phyloP scores from a whole-genome alignment of 2,329 filamentous ascomycete genomes.

The Talaromyces marneffei region DNA sequence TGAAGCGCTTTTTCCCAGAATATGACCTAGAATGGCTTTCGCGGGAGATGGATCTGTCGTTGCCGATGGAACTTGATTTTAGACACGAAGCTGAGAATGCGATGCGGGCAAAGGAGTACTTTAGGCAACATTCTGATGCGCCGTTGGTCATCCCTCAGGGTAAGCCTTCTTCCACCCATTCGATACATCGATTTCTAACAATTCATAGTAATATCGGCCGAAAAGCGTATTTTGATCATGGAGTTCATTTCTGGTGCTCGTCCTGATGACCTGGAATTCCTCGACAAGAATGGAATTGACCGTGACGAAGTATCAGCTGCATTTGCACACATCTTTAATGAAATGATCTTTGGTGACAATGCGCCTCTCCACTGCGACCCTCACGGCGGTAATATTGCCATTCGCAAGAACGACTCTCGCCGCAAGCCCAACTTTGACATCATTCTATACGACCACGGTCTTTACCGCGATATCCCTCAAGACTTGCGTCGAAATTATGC shows the following conservation, averaged over 20 bases:
- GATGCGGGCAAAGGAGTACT: constrained; percentile 70
- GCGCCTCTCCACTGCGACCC: constrained; percentile 95
- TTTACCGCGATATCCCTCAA: constrained; percentile 87
- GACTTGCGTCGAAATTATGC: constrained; percentile 78
- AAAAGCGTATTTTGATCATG: constrained; percentile 89
- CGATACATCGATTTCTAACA: background rate
- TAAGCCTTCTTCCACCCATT: constrained; percentile 17
- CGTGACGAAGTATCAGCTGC: constrained; percentile 92
- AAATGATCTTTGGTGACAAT: constrained; percentile 93
- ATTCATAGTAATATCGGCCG: constrained; percentile 69
- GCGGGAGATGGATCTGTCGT: constrained; percentile 81
- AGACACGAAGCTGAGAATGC: constrained; percentile 80
- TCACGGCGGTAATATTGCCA: constrained; percentile 91
- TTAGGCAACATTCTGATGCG: constrained; percentile 64
- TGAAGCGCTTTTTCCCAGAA: constrained; percentile 92
- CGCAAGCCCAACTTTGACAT: constrained; percentile 80
- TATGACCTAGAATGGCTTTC: constrained; percentile 97
- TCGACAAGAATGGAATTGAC: constrained; percentile 82
- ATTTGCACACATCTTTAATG: constrained; percentile 89
- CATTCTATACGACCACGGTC: constrained; percentile 91
- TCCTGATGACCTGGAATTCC: constrained; percentile 79
- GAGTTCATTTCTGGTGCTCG: constrained; percentile 81
- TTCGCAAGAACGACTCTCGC: constrained; percentile 65
- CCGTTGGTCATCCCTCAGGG: constrained; percentile 78
- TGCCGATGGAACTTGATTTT: constrained; percentile 91